These are phyloP conservation scores for Lasiosphaeris hirsuta DNA, from an alignment of 495 filamentous ascomycete genomes.

Conservation along the genomic window DNA sequence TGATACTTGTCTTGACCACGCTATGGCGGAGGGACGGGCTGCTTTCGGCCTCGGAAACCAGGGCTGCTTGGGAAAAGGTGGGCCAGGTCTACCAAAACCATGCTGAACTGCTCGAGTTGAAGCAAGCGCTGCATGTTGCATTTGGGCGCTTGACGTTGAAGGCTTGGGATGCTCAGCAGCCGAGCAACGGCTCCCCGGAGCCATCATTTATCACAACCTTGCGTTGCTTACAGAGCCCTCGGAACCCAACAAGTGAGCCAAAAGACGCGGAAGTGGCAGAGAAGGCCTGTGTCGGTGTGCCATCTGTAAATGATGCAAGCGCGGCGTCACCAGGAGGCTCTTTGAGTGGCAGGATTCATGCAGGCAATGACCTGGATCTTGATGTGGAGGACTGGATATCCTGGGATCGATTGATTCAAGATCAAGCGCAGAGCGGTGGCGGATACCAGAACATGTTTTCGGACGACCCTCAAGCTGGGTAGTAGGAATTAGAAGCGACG, in stretches of 20 bases:
- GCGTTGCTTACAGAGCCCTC: neutral
- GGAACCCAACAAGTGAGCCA: too few relatives aligned
- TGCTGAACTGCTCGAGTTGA: constrained; percentile 4
- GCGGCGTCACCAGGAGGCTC: too few relatives aligned
- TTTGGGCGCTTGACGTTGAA: constrained; percentile 13
- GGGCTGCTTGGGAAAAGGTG: constrained; percentile 10
- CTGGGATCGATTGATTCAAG: constrained; percentile 13
- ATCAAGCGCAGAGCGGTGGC: neutral
- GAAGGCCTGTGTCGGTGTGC: too few relatives aligned
- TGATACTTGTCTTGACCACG: constrained; percentile 15
- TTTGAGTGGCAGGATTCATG: too few relatives aligned
- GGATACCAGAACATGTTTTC: neutral
- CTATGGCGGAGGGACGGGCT: neutral
- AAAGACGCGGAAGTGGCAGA: too few relatives aligned
- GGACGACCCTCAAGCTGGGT: too few relatives aligned
- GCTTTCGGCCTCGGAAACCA: constrained; percentile 2
- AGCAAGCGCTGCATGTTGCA: constrained; percentile 9
- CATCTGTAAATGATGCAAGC: neutral
- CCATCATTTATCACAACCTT: constrained; percentile 11
- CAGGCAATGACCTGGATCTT: neutral
- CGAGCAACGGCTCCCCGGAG: neutral
- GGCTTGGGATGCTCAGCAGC: constrained; percentile 16
- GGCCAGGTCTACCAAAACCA: constrained; percentile 13
- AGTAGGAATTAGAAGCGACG: too few relatives aligned
- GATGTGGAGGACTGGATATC: constrained; percentile 10